Percentiles rank a stretch among this genome's conserved stretches.
Conservation (phyloP, 805 yeast species). For the Candida bentonensis region DNA sequence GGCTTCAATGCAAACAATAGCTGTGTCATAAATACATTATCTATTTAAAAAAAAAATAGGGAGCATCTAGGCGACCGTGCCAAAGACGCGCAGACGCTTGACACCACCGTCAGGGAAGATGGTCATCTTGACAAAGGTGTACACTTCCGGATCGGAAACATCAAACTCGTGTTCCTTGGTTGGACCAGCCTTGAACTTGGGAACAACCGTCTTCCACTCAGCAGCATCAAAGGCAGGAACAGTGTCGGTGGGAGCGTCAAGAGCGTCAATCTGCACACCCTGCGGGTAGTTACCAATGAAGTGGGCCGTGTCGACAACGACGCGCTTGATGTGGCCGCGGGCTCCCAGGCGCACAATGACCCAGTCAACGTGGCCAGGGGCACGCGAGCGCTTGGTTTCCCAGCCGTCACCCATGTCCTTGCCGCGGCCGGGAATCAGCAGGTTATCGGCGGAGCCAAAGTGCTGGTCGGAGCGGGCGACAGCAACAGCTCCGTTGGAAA, state of each 20-base stretch:
- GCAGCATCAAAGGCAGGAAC: conserved; percentile 27
- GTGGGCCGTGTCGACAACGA: conserved; percentile 83
- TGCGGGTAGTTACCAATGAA: conserved; percentile 94
- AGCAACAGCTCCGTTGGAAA: conserved; percentile 79
- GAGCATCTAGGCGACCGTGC: conserved; percentile 27
- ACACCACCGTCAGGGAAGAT: conserved; percentile 97
- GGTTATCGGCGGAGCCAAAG: conserved; percentile 82
- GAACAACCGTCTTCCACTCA: conserved; percentile 54
- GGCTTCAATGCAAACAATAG: too few species aligned
- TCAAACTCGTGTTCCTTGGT: conserved; percentile 58
- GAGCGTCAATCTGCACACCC: conserved; percentile 53
- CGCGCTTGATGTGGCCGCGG: conserved; percentile 35
- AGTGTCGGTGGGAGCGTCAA: conserved; percentile 24
- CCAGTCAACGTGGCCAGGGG: conserved; percentile 82
- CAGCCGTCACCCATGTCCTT: conserved; percentile 96
- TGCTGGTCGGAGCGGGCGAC: conserved; percentile 80
- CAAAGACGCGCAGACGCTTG: conserved; percentile 76
- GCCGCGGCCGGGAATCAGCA: conserved; percentile 87
- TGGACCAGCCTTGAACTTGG: conserved; percentile 62
- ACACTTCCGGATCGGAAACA: conserved; percentile 23
- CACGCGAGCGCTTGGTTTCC: conserved; percentile 89
- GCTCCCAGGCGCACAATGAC: conserved; percentile 71
- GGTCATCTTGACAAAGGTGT: conserved; percentile 61
- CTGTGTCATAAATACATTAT: too few species aligned
- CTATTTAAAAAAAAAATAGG: too few species aligned